A percentile compares a stretch with the other conserved stretches of the same genome.
Conservation (phyloP, 306 rosid species). For the Myrica gale region DNA sequence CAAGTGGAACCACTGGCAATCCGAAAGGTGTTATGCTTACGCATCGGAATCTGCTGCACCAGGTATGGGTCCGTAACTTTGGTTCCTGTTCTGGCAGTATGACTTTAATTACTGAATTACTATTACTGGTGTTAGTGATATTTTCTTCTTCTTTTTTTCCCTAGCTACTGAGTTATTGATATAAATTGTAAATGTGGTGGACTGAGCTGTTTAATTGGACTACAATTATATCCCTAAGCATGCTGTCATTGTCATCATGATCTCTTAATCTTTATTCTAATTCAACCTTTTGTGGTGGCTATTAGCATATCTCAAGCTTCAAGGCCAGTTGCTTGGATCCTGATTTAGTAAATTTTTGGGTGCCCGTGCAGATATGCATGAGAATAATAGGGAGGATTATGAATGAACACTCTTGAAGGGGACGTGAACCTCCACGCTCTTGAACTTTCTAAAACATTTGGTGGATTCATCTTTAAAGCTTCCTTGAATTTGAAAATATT, state of each 20-base stretch:
- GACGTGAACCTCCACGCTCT: too few species aligned
- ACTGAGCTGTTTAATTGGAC: neutral
- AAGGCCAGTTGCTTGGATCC: neutral
- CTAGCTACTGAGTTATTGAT: neutral
- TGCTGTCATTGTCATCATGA: neutral
- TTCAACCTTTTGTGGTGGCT: neutral
- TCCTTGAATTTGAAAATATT: neutral
- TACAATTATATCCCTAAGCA: neutral
- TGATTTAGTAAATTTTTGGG: neutral
- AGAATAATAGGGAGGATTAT: neutral
- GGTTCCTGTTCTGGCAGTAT: slow-evolving; percentile 18
- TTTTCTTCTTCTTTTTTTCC: neutral
- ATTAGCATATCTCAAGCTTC: neutral
- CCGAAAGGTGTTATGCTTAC: slow-evolving; percentile 95
- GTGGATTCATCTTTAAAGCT: neutral
- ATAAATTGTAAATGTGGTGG: neutral
- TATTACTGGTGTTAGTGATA: neutral
- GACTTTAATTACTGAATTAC: neutral
- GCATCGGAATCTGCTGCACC: slow-evolving; percentile 87
- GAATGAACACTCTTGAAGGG: neutral
- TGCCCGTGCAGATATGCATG: neutral
- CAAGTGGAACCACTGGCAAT: slow-evolving; percentile 96
- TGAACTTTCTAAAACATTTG: neutral
- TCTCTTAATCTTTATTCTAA: neutral
- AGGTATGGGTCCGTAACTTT: slow-evolving; percentile 55